Conservation (phyloP, 352 stramenopile genomes). For the Globisporangium echinulatum region DNA sequence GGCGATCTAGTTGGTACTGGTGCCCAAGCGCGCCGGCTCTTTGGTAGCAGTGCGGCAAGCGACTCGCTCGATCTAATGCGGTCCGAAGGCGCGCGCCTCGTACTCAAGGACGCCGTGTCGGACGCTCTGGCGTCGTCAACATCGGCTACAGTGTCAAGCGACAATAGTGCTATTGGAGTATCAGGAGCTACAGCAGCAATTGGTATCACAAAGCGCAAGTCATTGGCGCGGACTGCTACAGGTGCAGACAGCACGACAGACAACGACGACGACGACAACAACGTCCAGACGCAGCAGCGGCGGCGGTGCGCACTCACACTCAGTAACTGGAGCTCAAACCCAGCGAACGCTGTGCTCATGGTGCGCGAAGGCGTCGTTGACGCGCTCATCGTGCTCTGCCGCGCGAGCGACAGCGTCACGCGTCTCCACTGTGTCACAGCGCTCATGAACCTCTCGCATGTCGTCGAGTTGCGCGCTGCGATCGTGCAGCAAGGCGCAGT, state of each 20-base stretch:
- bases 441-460: slow-evolving; percentile 80
- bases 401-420: slow-evolving; percentile 56
- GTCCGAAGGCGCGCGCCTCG: slow-evolving; percentile 11
- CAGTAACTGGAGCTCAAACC: slow-evolving; percentile 86
- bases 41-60: slow-evolving; percentile 5
- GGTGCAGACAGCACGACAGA: neutral
- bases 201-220: neutral
- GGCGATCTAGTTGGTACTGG: slow-evolving; percentile 7
- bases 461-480: slow-evolving; percentile 45
- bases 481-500: slow-evolving; percentile 71
- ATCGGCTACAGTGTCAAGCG: neutral
- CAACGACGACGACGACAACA: slow-evolving; percentile 2
- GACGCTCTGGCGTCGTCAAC: slow-evolving; percentile 22
- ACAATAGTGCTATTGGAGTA: neutral
- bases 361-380: slow-evolving; percentile 86
- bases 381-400: slow-evolving; percentile 68
- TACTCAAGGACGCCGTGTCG: slow-evolving; percentile 49
- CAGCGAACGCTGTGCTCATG: slow-evolving; percentile 79
- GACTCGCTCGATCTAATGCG: slow-evolving; percentile 13
- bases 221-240: neutral
- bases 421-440: slow-evolving; percentile 73
- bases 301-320: slow-evolving; percentile 80
- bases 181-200: neutral
- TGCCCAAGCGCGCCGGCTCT: neutral
- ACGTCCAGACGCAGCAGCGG: slow-evolving; percentile 32